phyloP scores from a whole-genome alignment of 495 filamentous ascomycete genomes.

The Tuber calosporum region DNA sequence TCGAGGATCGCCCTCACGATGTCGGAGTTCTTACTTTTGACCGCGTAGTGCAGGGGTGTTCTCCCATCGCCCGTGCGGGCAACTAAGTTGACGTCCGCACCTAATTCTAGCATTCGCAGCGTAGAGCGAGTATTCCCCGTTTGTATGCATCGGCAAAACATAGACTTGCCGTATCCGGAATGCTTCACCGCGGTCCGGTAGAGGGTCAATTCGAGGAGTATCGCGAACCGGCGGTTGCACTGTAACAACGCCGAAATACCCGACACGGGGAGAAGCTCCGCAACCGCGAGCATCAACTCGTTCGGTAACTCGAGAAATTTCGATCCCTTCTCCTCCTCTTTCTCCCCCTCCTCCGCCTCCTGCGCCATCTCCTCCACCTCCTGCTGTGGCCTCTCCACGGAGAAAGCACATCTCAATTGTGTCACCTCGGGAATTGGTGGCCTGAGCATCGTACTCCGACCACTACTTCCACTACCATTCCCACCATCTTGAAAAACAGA shows the following conservation, averaged over 20 bases:
- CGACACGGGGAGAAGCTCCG: neutral
- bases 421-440: neutral
- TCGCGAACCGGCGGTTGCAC: conserved; percentile 1
- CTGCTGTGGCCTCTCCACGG: neutral
- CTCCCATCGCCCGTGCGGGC: neutral
- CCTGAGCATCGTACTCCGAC: neutral
- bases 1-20: neutral
- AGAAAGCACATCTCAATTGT: neutral
- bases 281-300: neutral
- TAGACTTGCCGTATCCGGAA: neutral
- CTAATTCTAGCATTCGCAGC: neutral
- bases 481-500: neutral
- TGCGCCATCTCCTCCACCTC: neutral
- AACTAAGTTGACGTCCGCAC: neutral
- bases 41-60: neutral
- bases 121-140: neutral
- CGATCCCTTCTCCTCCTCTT: neutral
- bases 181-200: neutral
- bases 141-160: conserved; percentile 2
- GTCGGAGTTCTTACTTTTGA: neutral
- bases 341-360: neutral
- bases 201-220: conserved; percentile 1
- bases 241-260: neutral
- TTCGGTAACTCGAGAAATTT: conserved; percentile 1
- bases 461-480: neutral